Evolutionary conservation across 805 yeast genomes (phyloP).

Genomic region (Yamadazyma phyllophila): DNA sequence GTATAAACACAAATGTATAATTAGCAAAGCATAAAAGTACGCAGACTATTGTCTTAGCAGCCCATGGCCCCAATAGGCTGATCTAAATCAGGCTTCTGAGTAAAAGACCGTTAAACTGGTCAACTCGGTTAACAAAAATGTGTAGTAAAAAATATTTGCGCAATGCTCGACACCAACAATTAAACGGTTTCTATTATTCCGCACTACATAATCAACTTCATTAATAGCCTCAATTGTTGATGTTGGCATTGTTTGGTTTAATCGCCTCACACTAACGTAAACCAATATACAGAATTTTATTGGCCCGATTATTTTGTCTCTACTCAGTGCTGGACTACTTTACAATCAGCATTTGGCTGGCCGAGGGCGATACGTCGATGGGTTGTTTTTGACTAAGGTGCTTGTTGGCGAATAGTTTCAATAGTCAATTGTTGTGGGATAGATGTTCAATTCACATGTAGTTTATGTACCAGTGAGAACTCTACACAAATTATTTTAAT

Average conservation of each 20-base stretch:
- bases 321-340: background rate
- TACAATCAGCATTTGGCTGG: background rate
- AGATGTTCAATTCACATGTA: no score
- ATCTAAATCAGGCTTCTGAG: background rate
- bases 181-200: conserved; percentile 5
- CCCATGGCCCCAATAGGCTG: background rate
- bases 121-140: background rate
- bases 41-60: background rate
- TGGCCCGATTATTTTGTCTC: background rate
- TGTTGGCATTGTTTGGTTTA: background rate
- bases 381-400: no score
- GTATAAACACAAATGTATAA: no score
- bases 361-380: background rate
- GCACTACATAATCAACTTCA: conserved; percentile 2
- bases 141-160: conserved; percentile 1
- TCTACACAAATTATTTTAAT: no score
- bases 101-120: background rate
- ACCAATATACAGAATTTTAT: background rate
- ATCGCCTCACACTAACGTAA: conserved; percentile 3
- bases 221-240: conserved; percentile 4
- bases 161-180: conserved; percentile 2
- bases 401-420: no score
- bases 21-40: no score
- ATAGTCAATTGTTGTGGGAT: no score
- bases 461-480: no score